Conservation (phyloP, 1,139 yeast genomes). For the Candida labiduridarum region DNA sequence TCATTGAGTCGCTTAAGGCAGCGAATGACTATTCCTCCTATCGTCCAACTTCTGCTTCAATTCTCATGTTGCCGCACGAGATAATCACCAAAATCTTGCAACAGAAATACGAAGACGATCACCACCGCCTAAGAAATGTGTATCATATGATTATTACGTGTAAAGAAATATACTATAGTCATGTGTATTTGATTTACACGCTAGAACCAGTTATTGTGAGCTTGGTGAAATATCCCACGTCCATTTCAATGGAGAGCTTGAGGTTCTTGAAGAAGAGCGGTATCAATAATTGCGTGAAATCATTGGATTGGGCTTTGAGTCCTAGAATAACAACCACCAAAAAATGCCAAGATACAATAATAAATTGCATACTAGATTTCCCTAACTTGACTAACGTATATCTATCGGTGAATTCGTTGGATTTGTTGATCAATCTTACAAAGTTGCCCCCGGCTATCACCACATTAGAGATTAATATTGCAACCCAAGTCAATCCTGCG, state of each 20-base stretch:
- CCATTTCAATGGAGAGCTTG: constrained; percentile 4
- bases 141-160: constrained; percentile 9
- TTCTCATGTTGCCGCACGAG: constrained; percentile 8
- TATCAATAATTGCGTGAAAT: not conserved
- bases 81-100: constrained; percentile 4
- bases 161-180: constrained; percentile 5
- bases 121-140: not conserved
- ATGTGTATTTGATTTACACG: constrained; percentile 7
- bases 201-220: constrained; percentile 4
- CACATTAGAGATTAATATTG: constrained; percentile 1
- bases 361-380: not conserved
- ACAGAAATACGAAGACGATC: constrained; percentile 3
- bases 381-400: not conserved
- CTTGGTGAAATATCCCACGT: not conserved
- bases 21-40: not conserved
- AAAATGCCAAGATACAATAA: not conserved
- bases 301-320: constrained; percentile 3
- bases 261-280: not conserved
- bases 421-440: not conserved
- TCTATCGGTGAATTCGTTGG: constrained; percentile 6
- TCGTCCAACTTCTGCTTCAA: not conserved
- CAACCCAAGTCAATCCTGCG: constrained; percentile 5
- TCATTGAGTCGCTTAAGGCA: not conserved
- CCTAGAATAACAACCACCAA: constrained; percentile 6
- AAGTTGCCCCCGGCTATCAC: constrained; percentile 3